Percentiles rank a stretch among this genome's conserved stretches.
Conservation (phyloP, 2,329 filamentous ascomycete species). For the Aureobasidium melanogenum region DNA sequence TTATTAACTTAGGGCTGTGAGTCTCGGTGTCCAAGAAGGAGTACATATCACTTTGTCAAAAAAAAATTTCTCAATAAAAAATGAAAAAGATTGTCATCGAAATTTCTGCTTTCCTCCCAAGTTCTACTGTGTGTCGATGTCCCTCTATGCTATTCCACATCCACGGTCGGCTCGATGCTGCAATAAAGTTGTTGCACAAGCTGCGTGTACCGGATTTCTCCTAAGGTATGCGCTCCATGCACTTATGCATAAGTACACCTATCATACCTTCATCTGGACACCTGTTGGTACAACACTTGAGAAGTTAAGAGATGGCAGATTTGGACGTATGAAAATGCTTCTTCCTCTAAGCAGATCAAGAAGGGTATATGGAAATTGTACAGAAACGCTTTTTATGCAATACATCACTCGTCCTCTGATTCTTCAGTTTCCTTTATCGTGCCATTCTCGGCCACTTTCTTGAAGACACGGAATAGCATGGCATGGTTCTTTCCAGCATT, state of each 20-base stretch:
- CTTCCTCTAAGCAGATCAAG: background rate
- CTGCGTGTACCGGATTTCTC: too few relatives aligned
- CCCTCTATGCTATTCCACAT: too few relatives aligned
- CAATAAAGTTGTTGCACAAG: too few relatives aligned
- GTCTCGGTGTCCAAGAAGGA: slow-evolving; percentile 63
- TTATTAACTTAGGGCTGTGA: slow-evolving; percentile 64
- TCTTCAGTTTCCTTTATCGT: background rate
- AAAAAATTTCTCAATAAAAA: background rate
- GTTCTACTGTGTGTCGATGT: too few relatives aligned
- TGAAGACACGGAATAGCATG: slow-evolving; percentile 75
- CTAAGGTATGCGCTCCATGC: too few relatives aligned
- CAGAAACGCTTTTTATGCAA: slow-evolving; percentile 3
- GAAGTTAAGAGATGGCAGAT: too few relatives aligned
- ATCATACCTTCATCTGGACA: too few relatives aligned
- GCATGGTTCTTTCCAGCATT: slow-evolving; percentile 66
- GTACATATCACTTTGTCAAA: slow-evolving; percentile 38
- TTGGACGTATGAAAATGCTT: background rate
- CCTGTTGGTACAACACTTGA: too few relatives aligned
- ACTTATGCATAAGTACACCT: too few relatives aligned
- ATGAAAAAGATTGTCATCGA: background rate
- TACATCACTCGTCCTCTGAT: background rate
- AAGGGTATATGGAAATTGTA: slow-evolving; percentile 1
- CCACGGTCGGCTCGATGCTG: too few relatives aligned
- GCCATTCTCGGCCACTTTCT: slow-evolving; percentile 13
- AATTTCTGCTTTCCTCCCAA: background rate